Base-by-base conservation (phyloP, 768 basidiomycete genomes). In the Boletus rubroflammeus region DNA sequence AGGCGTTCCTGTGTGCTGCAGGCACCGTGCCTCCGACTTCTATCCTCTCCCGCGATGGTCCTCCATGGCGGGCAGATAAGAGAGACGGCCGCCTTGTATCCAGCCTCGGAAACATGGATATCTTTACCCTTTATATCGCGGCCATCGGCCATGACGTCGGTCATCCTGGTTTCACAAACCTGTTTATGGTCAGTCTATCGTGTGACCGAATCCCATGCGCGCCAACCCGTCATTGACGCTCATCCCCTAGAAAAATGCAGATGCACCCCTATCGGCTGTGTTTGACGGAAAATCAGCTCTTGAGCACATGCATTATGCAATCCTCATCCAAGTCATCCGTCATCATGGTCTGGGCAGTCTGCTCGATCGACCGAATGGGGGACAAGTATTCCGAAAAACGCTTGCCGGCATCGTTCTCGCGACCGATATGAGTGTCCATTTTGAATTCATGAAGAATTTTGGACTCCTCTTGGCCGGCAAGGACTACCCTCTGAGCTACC, bases 121-220 rank as follows among this genome's bases (percentile, higher is more conserved):
- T 98, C 14, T 88, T 98, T 62, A 82, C 89, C 2, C 72, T 98
- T 14, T 88, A 88, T 62, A 77, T 99, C 51, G 93, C 92, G 1
- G 95, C 95, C 39, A 93, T 99, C 62, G 97, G 97, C 0, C 97
- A 99, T 66, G 97, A 99, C 69, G 94, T 93, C 17, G 96, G 93
- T 0, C 97, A 99, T 72, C 97, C 97, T 0, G 97, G 97, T 0
- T 81, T 98, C 53, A 89, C 87, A 25, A 98, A 98, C 67, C 75
- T 82, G 14, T 98, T 98, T 73, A 90, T 98, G 90, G 94, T 92
- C 63, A 69, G 83, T 79, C 46, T 9, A 23, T 31, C 23, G 5
- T 14, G 11, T 28, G 23, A 28, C 51, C 47, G 25, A 34, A 38
- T 35, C 47, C 25, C 54, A 32, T 31, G 48, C 8, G 21, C 29